Percentiles rank a stretch among this genome's conserved stretches.
phyloP scores from a whole-genome alignment of 2,329 filamentous ascomycete genomes.

The Lasiodiplodia gonubiensis region DNA sequence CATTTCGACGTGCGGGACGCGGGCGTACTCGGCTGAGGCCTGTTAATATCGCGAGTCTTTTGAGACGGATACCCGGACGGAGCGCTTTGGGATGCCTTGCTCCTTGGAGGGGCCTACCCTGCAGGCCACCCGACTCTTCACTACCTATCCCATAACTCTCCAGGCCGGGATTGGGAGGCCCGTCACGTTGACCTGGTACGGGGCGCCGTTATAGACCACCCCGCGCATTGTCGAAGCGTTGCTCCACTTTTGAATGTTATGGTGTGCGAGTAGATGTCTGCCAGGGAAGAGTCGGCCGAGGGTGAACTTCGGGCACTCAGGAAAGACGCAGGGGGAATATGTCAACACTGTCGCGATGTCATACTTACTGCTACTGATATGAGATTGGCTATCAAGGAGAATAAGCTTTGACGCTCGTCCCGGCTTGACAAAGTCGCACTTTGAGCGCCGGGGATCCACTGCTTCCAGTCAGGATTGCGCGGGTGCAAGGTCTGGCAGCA shows the following conservation, averaged over 20 bases:
- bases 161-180: neutral
- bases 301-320: neutral
- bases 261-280: neutral
- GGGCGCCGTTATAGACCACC: neutral
- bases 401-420: neutral
- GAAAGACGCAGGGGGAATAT: neutral
- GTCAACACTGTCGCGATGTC: neutral
- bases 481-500: no score
- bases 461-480: no score
- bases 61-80: neutral
- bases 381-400: neutral
- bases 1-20: constrained; percentile 30
- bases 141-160: neutral
- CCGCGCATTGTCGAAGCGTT: constrained; percentile 3
- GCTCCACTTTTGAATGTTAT: neutral
- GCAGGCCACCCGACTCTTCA: neutral
- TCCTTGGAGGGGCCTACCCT: neutral
- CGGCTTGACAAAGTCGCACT: neutral
- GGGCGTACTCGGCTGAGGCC: constrained; percentile 30
- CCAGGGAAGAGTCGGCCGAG: constrained; percentile 6
- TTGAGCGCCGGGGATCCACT: no score
- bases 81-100: no score
- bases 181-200: constrained; percentile 22
- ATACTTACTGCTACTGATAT: neutral
- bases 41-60: neutral